Evolutionary conservation across 1,284 basidiomycete genomes (phyloP), one percentile per base, ranked within the genome.

Genomic region (Gymnopus androsaceus): DNA sequence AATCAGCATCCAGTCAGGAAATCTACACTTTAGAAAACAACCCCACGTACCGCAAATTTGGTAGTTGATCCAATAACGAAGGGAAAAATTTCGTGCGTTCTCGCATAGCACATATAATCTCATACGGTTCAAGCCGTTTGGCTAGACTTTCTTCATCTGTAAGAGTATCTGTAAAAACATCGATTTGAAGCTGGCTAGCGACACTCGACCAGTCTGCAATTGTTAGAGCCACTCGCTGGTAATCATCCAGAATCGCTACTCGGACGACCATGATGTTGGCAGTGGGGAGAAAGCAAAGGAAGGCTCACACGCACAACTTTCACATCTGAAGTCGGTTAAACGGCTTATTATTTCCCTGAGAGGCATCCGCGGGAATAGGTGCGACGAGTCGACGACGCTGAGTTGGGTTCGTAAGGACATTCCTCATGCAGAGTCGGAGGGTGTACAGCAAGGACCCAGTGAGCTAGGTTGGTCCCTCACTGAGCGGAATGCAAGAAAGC

Each of bases 91-190:
- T 82, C 0, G 85, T 87, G 33, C 85, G 73, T 65, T 88, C 86
- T 54, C 85, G 74, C 85, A 87, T 88, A 3, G 83, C 76, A 63
- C 81, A 82, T n/a, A 88, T 74, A 36, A 88, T 78, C 4, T 79
- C 67, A 67, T 81, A 87, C 0, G 75, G 72, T 44, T 74, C 61
- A 37, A 88, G 72, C 41, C 82, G 73, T 40, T 74, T 62, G 2
- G 76, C 77, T 2, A 87, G 74, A 19, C 67, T 67, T 66, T 79
- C 75, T 63, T 83, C 81, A 55, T 82, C 77, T 12, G 67, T 64
- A 33, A 85, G 67, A 1, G 83, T 82, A 47, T 84, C 78, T 3
- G 71, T 70, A 67, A 77, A 83, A 30, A 80, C 74, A 59, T 82
- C 77, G 54, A 83, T 68, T 7, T 63, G 50, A 25, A 76, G 66